A percentile compares a stretch with the other conserved stretches of the same genome.
phyloP scores from a whole-genome alignment of 306 rosid species.

The Phaseolus lunatus region DNA sequence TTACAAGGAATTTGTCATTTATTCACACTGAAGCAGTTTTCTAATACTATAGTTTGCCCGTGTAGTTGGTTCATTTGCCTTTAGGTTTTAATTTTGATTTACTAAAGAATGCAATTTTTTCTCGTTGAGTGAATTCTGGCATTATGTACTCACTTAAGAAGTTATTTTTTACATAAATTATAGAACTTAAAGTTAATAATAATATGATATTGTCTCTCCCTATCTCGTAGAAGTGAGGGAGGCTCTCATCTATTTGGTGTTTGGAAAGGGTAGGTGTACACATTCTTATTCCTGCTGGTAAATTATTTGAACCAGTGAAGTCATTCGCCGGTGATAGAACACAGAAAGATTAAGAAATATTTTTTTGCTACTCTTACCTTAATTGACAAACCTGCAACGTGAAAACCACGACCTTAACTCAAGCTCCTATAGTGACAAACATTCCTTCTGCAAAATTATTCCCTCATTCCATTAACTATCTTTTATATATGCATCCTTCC shows the following conservation, averaged over 20 bases:
- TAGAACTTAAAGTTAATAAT: background rate
- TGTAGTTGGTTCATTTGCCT: slow-evolving; percentile 18
- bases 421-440: too few species aligned
- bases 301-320: too few species aligned
- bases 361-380: background rate
- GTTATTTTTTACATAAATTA: background rate
- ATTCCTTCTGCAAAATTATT: too few species aligned
- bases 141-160: background rate
- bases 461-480: too few species aligned
- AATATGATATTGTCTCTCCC: background rate
- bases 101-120: background rate
- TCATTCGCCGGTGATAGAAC: background rate
- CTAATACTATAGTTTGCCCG: background rate
- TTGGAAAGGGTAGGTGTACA: background rate
- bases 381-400: background rate
- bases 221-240: too few species aligned
- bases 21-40: slow-evolving; percentile 22
- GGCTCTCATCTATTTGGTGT: too few species aligned
- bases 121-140: slow-evolving; percentile 1
- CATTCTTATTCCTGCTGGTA: background rate
- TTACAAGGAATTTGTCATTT: background rate
- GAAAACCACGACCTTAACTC: background rate
- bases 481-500: too few species aligned
- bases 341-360: background rate
- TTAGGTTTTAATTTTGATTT: slow-evolving; percentile 28